Evolutionary conservation across 2,329 filamentous ascomycete species (phyloP), one percentile per base, ranked within the genome.

Genomic region (Endothia cerciana): DNA sequence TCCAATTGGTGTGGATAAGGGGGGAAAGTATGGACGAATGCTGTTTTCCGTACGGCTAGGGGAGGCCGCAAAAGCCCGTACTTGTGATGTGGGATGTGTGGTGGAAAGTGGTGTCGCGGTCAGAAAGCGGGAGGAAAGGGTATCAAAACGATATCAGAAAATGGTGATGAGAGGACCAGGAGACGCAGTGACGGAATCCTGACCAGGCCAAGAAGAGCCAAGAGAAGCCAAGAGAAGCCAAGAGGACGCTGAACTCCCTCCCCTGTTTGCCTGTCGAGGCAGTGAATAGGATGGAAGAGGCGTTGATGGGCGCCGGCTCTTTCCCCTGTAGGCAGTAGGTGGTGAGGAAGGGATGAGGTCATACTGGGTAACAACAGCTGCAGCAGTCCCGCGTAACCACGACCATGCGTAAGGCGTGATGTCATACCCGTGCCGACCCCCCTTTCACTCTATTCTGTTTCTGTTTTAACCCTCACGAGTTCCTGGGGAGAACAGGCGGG

Each of bases 301-400:
- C 22, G 19, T 19, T 59, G 55, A 10, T 45, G 41, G 6, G 33
- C 41, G n/a, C n/a, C 17, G 41, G 41, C 41, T 13, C 41, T 28
- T 47, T 49, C 28, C 58, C 41, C 19, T 36, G 33, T 36, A 10
- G 33, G 6, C 33, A 36, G 28, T 3, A 17, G 43, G 41, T 28
- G 15, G 40, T 19, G 28, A 60, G 57, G 57, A 17, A 45, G 57
- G 57, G 33, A 59, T 59, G 57, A 59, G 58, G 58, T 60, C 58
- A 60, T 60, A 60, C n/a, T n/a, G n/a, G n/a, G n/a, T n/a, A n/a
- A n/a, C 36, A 25, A 5, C 19, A 30, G 40, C 19, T 33, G 55
- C 36, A 28, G 8, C 58, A 22, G 43, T 36, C 10, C 28, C 28
- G 43, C 19, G 58, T 28, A 38, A 60, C 38, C 41, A 36, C 43